Evolutionary conservation across 768 basidiomycete species (phyloP), one percentile per base, ranked within the genome.

Genomic region (Coprinopsis sp.): DNA sequence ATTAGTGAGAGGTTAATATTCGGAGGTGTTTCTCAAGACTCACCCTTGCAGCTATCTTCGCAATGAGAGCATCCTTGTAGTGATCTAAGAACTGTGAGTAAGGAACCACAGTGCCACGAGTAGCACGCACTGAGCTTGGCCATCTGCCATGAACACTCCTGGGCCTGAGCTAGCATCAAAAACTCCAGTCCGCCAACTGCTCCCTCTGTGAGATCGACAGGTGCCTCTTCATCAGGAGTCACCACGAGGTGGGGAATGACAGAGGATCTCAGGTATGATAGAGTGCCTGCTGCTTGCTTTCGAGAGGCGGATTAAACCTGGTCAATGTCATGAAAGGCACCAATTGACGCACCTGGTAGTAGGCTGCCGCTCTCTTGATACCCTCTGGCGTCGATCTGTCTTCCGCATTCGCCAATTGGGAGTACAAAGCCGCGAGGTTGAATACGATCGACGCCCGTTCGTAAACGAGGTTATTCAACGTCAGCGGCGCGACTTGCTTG

Each of bases 71-170:
- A 56, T 93, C 91, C 69, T 88, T 93, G 59, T 79, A 82, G 55
- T 79, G 78, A 59, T 77, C 77, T 79, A 53, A 40, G 46, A 47
- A 27, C 40, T 38, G 48, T 45, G 34, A 53, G 43, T 54, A 22
- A 51, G 55, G 46, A 45, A 47, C 41, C 34, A 16, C 13, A 33
- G 44, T 21, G 16, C n/a, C 27, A 52, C 44, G 39, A 47, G 28
- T 18, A n/a, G 42, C 34, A 51, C 73, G 55, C 55, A 91, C 92
- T 88, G 49, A 89, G 66, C 58, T 86, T 84, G 13, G 93, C 93
- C 54, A 86, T 78, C 60, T 95, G 93, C 94, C 94, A 98, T 33
- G 83, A 91, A 59, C 91, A 95, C 67, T 99, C 96, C 55, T 98
- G 95, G 1, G 93, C 94, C 64, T 97, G 91, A 1, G 92, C 92